Base-by-base conservation (phyloP, 352 stramenopile species). In the Phytophthora sojae region DNA sequence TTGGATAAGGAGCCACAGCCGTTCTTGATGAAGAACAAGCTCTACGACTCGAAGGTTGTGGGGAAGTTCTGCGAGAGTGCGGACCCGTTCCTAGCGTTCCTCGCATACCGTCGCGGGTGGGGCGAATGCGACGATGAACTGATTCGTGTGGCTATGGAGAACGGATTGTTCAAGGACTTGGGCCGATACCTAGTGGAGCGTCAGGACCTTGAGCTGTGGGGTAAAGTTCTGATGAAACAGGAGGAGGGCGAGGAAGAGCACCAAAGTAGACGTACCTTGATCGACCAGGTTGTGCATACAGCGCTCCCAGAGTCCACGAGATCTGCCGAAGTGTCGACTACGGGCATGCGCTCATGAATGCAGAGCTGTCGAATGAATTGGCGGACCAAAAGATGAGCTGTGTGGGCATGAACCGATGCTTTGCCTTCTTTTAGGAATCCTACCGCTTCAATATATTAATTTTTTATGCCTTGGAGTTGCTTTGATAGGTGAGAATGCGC, bases 1-100 rank as follows among this genome's bases (percentile, higher is more conserved):
- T 81, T 99, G 58, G 99, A 99, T 89, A 94, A 97, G 69, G 97
- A 99, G 65, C 97, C 98, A 4, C 96, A 99, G 80, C 92, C 98
- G 58, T 99, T 99, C 83, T 85, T 99, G 76, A 92, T 91, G 30
- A 99, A 99, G 89, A 99, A 99, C 86, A 98, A 99, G 92, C 99
- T 99, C 76, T 99, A 99, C 83, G 97, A 99, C 78, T 97, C 97
- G 12, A 92, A 95, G 67, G 97, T 99, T 25, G 83, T 99, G 23
- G 98, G 98, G 71, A 95, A 98, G 75, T 99, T 98, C 81, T 99
- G 97, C 75, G 98, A 99, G 84, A 98, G 98, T 80, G 89, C 99
- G 44, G 98, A 99, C 80, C 98, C 98, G 9, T 96, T 90, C 77
- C 86, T 99, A 42, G 97, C 97, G 17, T 99, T 99, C 78, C 83